Evolutionary conservation across 2,329 filamentous ascomycete species (phyloP), one percentile per base, ranked within the genome.

Genomic region (Reticulascus tulasneorum): DNA sequence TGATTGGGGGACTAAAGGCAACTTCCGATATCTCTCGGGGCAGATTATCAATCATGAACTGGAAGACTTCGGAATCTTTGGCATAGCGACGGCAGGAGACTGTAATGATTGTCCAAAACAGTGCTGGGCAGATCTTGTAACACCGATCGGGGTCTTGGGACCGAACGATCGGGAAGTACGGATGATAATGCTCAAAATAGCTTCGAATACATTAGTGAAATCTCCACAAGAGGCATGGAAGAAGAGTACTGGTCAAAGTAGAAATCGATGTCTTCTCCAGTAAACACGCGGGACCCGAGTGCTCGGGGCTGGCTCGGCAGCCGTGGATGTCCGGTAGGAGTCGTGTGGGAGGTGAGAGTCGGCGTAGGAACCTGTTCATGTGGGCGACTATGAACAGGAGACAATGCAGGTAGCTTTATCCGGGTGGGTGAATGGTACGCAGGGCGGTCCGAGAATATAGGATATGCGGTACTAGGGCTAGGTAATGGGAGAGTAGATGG

Each of bases 41-140:
- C 8, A 77, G 54, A 11, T 66, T 55, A n/a, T 73, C 69, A 26
- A 66, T 56, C 6, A 76, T 52, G 26, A 70, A 66, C 2, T 59
- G 52, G 13, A 72, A 62, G 15, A 70, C 50, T 4, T 56, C 56
- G 3, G 59, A 49, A 26, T 65, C 63, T 24, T 62, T 63, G 5
- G 68, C 59, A 44, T 74, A 74, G 1, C 71, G 66, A 3, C 73
- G 69, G 18, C 64, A 67, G 7, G 69, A 60, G 13, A 73, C 64
- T 42, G 65, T 67, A 26, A 77, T 58, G 36, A 77, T 62, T n/a
- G 67, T 59, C 74, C 73, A 77, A 47, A 77, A 77, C 7, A 77
- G 62, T 8, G 71, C 58, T 2, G 64, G 62, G 3, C 64, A 64
- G 2, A 66, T 50, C 9, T 68, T 62, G 44, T 73, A 77, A 44